phyloP scores from a whole-genome alignment of 2,329 filamentous ascomycete species.

The Zymoseptoria ardabiliae region DNA sequence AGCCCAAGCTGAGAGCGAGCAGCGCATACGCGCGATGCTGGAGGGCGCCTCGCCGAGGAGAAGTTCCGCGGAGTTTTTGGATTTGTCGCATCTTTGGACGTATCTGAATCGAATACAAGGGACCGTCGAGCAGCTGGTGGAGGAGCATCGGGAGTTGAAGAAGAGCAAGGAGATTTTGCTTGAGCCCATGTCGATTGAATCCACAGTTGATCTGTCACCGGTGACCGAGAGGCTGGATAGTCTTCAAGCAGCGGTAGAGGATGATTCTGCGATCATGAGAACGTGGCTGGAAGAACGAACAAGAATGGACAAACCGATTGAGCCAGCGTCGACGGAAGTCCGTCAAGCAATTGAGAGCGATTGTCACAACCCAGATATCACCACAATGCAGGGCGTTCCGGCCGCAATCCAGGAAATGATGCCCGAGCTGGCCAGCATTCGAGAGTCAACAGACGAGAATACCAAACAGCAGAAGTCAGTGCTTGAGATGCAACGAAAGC shows the following conservation, averaged over 20 bases:
- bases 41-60: not conserved
- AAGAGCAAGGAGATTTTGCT: not conserved
- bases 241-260: constrained; percentile 22
- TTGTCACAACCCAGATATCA: constrained; percentile 7
- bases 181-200: not conserved
- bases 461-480: constrained; percentile 14
- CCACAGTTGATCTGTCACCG: constrained; percentile 17
- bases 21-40: not conserved
- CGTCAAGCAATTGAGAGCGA: constrained; percentile 10
- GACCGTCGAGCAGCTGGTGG: constrained; percentile 17
- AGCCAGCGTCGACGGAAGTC: not conserved
- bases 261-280: constrained; percentile 20
- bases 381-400: constrained; percentile 6
- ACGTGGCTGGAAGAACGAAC: constrained; percentile 16
- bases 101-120: constrained; percentile 25
- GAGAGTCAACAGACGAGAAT: constrained; percentile 13
- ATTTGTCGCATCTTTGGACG: constrained; percentile 20
- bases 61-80: constrained; percentile 10
- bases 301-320: not conserved
- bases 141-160: constrained; percentile 12
- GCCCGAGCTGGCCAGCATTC: constrained; percentile 15
- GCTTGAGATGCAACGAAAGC: constrained; percentile 7
- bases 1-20: not conserved
- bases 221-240: constrained; percentile 17
- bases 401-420: not conserved